Conservation (phyloP, 2,329 filamentous ascomycete genomes). For the Simplicillium sp. region DNA sequence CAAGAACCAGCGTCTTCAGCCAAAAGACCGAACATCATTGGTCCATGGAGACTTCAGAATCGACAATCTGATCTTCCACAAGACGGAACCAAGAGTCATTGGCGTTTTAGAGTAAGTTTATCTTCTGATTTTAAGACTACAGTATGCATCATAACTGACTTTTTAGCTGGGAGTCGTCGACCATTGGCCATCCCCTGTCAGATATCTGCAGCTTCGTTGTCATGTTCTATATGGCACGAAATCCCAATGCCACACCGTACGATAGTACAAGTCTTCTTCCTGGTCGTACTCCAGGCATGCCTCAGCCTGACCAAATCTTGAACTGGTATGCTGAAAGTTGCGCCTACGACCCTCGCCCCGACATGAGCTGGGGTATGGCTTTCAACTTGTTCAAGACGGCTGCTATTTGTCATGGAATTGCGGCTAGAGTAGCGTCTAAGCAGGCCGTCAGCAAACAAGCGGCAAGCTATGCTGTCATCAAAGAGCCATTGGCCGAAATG, state of each 20-base stretch:
- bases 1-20: conserved; percentile 50
- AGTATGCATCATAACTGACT: too few species aligned
- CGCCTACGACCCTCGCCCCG: conserved; percentile 60
- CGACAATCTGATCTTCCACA: conserved; percentile 72
- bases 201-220: conserved; percentile 64
- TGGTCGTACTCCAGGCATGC: conserved; percentile 55
- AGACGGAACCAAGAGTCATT: conserved; percentile 70
- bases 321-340: conserved; percentile 37
- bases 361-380: conserved; percentile 51
- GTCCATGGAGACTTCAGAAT: conserved; percentile 89
- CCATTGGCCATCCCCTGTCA: conserved; percentile 76
- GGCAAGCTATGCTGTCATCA: conserved; percentile 57
- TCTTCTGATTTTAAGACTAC: too few species aligned
- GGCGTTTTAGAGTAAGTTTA: conserved; percentile 66
- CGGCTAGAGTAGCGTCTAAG: conserved; percentile 70
- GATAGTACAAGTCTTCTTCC: conserved; percentile 43
- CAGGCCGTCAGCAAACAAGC: conserved; percentile 88
- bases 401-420: conserved; percentile 76
- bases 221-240: conserved; percentile 10
- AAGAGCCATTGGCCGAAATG: conserved; percentile 64
- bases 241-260: conserved; percentile 1
- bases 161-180: conserved; percentile 79
- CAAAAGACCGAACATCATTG: conserved; percentile 60
- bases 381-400: conserved; percentile 53
- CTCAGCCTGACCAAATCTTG: conserved; percentile 28